These are phyloP conservation scores for Prunus mira DNA, from an alignment of 306 rosid genomes.

Conservation along the genomic window DNA sequence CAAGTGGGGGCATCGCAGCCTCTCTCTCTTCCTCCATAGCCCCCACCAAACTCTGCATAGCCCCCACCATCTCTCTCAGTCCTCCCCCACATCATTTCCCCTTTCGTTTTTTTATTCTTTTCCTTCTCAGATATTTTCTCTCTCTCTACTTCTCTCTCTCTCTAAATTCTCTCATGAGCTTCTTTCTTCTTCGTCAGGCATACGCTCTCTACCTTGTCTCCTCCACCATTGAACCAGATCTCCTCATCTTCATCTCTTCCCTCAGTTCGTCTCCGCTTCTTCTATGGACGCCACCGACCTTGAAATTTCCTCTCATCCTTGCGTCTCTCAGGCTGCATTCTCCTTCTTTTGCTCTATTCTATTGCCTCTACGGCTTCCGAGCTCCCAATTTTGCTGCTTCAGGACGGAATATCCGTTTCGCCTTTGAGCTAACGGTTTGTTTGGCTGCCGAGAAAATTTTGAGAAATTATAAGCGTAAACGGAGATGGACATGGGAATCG, in stretches of 20 bases:
- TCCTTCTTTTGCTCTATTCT: not conserved
- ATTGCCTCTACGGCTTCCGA: not conserved
- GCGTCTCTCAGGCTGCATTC: slow-evolving; percentile 21
- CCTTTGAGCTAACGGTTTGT: slow-evolving; percentile 16
- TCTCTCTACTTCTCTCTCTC: not conserved
- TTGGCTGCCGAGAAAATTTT: slow-evolving; percentile 25
- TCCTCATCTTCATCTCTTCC: not conserved
- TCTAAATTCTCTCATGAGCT: not conserved
- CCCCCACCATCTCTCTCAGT: slow-evolving; percentile 1
- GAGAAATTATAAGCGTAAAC: not conserved
- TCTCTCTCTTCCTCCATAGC: not conserved
- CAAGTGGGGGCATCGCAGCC: slow-evolving; percentile 25
- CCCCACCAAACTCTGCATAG: slow-evolving; percentile 7
- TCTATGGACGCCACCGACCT: not conserved
- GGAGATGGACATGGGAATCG: slow-evolving; percentile 3
- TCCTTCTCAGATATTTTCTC: slow-evolving; percentile 30
- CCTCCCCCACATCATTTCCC: slow-evolving; percentile 12
- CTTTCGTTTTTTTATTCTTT: slow-evolving; percentile 12
- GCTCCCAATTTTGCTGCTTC: not conserved
- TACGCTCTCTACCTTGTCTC: not conserved
- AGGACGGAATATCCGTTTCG: not conserved
- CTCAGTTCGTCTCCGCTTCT: not conserved
- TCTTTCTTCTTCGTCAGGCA: not conserved
- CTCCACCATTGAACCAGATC: slow-evolving; percentile 23
- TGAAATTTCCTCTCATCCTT: not conserved